Conservation (phyloP, 345 rosid species). For the Eucalyptus sp. region DNA sequence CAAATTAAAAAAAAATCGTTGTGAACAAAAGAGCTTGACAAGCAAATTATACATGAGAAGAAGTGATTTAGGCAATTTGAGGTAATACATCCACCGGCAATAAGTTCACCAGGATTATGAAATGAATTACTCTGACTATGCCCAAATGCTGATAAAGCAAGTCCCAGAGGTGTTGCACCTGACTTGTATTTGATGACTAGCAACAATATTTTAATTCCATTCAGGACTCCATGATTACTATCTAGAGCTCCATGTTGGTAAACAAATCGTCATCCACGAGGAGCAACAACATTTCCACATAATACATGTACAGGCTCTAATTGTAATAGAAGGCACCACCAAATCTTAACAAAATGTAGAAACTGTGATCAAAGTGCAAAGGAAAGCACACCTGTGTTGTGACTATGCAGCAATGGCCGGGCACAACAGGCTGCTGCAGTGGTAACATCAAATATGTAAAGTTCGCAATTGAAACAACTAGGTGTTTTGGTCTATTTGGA, state of each 20-base stretch:
- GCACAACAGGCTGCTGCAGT: constrained; percentile 57
- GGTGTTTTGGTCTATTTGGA: constrained; percentile 74
- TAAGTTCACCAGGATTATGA: background rate
- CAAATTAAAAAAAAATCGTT: background rate
- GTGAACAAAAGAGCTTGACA: background rate
- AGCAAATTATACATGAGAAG: background rate
- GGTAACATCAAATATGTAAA: constrained; percentile 89
- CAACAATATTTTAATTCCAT: background rate
- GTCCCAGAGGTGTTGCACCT: background rate
- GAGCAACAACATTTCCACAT: background rate
- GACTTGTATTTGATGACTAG: background rate
- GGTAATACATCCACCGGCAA: background rate
- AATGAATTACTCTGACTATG: background rate
- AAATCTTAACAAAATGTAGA: background rate
- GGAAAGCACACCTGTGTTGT: constrained; percentile 55
- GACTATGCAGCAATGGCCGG: constrained; percentile 89
- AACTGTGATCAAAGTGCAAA: background rate
- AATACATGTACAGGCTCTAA: background rate
- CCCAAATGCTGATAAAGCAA: background rate
- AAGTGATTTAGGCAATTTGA: background rate
- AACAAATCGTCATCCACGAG: background rate
- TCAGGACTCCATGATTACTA: background rate
- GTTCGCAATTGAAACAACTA: constrained; percentile 82
- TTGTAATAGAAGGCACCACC: background rate
- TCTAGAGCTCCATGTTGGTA: background rate